These are phyloP conservation scores for Takakia lepidozioides DNA, from an alignment of 225 moss, liverwort and hornwort genomes.

Conservation along the genomic window DNA sequence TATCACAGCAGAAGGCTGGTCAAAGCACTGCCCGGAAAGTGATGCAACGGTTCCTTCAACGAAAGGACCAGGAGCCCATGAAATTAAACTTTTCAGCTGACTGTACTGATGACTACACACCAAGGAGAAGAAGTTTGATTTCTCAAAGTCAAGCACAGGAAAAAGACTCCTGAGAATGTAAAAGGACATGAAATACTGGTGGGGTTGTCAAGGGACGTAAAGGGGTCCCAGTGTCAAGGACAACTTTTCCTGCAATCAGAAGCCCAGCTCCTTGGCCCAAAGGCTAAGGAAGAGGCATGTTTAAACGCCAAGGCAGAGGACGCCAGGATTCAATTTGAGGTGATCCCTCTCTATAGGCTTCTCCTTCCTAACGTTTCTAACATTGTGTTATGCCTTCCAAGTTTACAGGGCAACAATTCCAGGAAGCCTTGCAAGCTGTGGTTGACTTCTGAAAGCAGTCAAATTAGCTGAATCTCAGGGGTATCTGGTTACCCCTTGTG, in stretches of 20 bases:
- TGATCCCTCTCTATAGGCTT: background rate
- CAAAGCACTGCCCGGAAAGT: slow-evolving; percentile 34
- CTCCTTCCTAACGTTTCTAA: background rate
- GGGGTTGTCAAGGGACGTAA: slow-evolving; percentile 15
- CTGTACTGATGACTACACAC: slow-evolving; percentile 15
- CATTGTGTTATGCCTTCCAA: background rate
- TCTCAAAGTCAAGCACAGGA: slow-evolving; percentile 30
- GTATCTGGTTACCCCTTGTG: background rate
- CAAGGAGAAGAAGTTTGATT: slow-evolving; percentile 34
- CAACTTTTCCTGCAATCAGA: background rate
- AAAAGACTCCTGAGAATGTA: slow-evolving; percentile 10
- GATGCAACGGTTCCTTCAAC: no score
- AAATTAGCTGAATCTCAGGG: no score
- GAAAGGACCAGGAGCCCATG: slow-evolving; percentile 13
- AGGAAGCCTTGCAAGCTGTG: slow-evolving; percentile 9
- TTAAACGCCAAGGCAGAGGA: slow-evolving; percentile 9
- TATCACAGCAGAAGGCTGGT: slow-evolving; percentile 51
- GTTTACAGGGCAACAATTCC: slow-evolving; percentile 1
- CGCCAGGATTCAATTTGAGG: background rate
- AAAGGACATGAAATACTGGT: slow-evolving; percentile 6
- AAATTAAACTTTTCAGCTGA: slow-evolving; percentile 12
- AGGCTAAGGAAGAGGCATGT: background rate
- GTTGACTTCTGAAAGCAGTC: slow-evolving; percentile 6
- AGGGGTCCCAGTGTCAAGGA: slow-evolving; percentile 11
- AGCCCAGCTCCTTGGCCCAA: no score